Evolutionary conservation across 2,329 filamentous ascomycete genomes (phyloP), one percentile per base, ranked within the genome.

Genomic region (Neofusicoccum sp.): DNA sequence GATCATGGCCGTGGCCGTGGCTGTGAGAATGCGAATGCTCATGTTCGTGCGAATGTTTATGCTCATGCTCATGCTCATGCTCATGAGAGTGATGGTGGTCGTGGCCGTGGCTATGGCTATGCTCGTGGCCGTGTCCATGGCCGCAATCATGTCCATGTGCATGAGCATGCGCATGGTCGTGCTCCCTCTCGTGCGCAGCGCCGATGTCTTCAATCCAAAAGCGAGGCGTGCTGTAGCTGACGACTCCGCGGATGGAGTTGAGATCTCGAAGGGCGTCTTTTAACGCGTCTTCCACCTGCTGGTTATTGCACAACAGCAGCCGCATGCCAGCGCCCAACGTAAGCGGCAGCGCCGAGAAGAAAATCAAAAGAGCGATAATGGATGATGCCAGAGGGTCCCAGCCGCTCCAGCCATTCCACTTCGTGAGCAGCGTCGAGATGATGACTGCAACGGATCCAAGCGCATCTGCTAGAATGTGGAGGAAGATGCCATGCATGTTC

Each of bases 401-500:
- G 26, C 93, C 91, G 6, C 91, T 85, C 92, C 93, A 98, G 14
- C 90, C 89, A 70, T 90, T 89, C 68, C 91, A 87, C 70, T 96
- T 89, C 0, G 96, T 96, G 24, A 98, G 80, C 0, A 91, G 79
- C 0, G 95, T 99, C 6, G 92, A 97, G 34, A 92, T 86, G 63
- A 99, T 96, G 49, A 99, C 95, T 1, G 95, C 95, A 1, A 93
- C 89, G 59, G 93, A 97, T 28, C 95, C 95, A 31, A 98, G 86
- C 0, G 95, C 96, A 72, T 99, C 95, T 5, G 95, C 95, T 30
- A 98, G 82, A 54, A 99, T 90, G 70, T 99, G 95, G 20, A 99
- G 80, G 75, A 96, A 99, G 66, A 99, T 98, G 11, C 95, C 95
- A 68, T 95, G 86, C 93, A 99, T 97, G 71, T 99, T 99, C 69